Evolutionary conservation across 495 filamentous ascomycete genomes (phyloP).

Genomic region (Hypoxylon trugodes): DNA sequence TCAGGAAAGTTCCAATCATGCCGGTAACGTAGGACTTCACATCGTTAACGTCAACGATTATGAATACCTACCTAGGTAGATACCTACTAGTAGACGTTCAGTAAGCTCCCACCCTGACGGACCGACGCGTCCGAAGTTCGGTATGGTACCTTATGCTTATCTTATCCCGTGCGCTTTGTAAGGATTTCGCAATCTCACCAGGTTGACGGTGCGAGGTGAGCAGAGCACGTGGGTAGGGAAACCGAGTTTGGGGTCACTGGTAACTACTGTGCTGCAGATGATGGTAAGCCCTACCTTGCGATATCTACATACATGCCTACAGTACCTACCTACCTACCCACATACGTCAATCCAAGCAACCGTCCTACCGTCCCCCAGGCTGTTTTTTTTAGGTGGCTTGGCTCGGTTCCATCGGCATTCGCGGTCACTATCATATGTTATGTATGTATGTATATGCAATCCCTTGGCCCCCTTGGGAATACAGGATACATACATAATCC

Average conservation of each 20-base stretch:
- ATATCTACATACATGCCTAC: constrained; percentile 38
- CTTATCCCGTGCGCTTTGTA: constrained; percentile 32
- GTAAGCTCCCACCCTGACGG: constrained; percentile 18
- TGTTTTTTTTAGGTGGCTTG: constrained; percentile 21
- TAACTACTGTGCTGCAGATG: constrained; percentile 27
- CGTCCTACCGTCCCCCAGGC: constrained; percentile 13
- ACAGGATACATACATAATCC: too few relatives aligned
- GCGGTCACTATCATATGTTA: constrained; percentile 17
- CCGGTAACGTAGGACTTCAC: not conserved
- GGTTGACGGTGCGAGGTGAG: constrained; percentile 71
- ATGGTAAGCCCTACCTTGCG: constrained; percentile 39
- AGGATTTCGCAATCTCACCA: constrained; percentile 68
- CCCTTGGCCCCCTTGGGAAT: not conserved
- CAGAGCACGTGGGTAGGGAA: constrained; percentile 59
- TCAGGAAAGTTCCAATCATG: not conserved
- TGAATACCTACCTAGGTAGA: too few relatives aligned
- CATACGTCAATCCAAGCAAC: too few relatives aligned
- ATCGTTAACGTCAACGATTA: not conserved
- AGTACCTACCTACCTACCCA: too few relatives aligned
- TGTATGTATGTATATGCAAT: too few relatives aligned
- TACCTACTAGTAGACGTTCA: too few relatives aligned
- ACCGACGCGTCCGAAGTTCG: constrained; percentile 41
- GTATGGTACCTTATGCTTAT: constrained; percentile 38
- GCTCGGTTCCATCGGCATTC: constrained; percentile 42
- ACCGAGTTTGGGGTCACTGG: constrained; percentile 39